These are phyloP conservation scores for Fusarium proliferatum DNA, from an alignment of 2,329 filamentous ascomycete species.

Conservation along the genomic window DNA sequence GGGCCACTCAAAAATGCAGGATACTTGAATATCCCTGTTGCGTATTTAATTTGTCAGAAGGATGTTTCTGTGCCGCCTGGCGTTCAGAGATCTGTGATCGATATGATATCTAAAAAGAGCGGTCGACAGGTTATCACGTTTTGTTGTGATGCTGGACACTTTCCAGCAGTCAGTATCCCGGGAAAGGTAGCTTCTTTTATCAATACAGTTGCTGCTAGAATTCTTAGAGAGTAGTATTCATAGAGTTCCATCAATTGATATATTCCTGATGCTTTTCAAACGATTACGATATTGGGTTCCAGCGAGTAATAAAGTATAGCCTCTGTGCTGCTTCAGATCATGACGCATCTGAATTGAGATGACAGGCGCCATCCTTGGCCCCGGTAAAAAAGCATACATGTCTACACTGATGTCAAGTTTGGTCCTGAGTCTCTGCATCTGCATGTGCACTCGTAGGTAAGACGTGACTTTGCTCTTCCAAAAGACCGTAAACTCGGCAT, in stretches of 20 bases:
- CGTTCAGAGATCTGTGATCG: not conserved
- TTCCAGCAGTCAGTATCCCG: not conserved
- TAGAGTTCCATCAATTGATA: rapidly evolving
- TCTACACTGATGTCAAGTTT: rapidly evolving
- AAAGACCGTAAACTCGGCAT: too few relatives aligned
- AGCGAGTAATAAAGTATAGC: not conserved
- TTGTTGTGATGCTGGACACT: not conserved
- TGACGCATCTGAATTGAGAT: rapidly evolving
- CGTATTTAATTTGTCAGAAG: not conserved
- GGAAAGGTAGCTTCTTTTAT: not conserved
- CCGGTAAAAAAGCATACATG: rapidly evolving
- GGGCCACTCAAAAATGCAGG: not conserved
- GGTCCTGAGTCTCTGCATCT: rapidly evolving
- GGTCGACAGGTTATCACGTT: not conserved
- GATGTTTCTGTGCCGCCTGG: not conserved
- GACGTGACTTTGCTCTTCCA: too few relatives aligned
- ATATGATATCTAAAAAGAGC: not conserved
- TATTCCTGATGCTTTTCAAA: too few relatives aligned
- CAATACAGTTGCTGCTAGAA: not conserved
- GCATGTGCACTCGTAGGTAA: not conserved
- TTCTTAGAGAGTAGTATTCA: rapidly evolving
- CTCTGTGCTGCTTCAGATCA: not conserved
- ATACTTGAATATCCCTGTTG: not conserved
- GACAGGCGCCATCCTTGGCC: rapidly evolving
- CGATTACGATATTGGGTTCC: rapidly evolving